phyloP scores from a whole-genome alignment of 192 early-diverging fungal species.

The Coemansia sp. region DNA sequence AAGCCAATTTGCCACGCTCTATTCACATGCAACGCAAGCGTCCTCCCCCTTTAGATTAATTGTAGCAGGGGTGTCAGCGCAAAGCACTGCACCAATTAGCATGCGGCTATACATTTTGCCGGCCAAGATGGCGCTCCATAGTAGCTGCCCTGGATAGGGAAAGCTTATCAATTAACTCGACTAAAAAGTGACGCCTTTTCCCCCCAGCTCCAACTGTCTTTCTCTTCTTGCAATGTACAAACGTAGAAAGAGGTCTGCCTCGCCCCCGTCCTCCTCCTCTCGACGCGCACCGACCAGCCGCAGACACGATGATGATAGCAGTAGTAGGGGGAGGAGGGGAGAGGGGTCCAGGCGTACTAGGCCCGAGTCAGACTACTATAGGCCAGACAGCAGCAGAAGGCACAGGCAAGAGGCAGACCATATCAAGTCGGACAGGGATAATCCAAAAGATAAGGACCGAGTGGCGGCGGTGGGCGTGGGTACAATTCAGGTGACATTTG shows the following conservation, averaged over 20 bases:
- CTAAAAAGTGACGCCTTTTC: neutral
- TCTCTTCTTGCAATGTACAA: neutral
- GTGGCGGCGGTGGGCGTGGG: neutral
- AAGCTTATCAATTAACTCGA: neutral
- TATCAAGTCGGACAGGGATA: neutral
- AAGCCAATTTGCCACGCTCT: neutral
- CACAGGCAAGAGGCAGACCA: neutral
- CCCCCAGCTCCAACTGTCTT: neutral
- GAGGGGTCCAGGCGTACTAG: neutral
- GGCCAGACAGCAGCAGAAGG: neutral
- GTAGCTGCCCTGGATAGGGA: neutral
- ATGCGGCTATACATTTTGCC: neutral
- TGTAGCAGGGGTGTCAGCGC: neutral
- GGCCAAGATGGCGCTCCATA: neutral
- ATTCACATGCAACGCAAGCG: neutral
- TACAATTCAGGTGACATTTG: conserved; percentile 1
- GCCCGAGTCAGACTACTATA: neutral
- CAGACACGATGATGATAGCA: neutral
- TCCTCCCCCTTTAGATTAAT: neutral
- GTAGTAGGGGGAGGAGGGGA: neutral
- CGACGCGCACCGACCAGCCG: neutral
- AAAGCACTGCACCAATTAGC: neutral
- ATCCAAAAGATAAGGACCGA: neutral
- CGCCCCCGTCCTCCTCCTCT: neutral
- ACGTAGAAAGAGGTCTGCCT: conserved; percentile 2